Conservation (phyloP, 306 rosid species). For the Purshia tridentata region DNA sequence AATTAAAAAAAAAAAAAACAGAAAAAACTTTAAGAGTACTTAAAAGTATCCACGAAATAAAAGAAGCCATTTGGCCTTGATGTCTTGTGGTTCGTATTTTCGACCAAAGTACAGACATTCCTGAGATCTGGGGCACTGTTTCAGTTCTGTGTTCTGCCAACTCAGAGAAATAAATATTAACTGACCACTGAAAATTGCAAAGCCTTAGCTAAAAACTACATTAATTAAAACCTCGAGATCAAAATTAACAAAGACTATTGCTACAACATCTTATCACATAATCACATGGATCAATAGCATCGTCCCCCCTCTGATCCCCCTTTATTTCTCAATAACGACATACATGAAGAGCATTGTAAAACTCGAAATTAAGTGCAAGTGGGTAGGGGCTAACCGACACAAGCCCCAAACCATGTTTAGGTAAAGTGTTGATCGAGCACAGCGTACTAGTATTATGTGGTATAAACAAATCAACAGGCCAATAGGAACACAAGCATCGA, state of each 20-base stretch:
- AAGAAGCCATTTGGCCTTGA: neutral
- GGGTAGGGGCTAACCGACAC: conserved; percentile 3
- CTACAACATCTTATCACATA: neutral
- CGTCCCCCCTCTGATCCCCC: neutral
- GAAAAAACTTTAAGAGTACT: neutral
- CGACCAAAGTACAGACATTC: conserved; percentile 19
- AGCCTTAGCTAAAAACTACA: no score
- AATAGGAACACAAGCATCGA: neutral
- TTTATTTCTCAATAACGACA: neutral
- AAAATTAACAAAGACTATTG: neutral
- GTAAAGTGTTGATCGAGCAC: no score
- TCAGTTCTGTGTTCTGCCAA: neutral
- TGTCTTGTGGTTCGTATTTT: neutral
- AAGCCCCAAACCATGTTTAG: conserved; percentile 8
- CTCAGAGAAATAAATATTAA: neutral
- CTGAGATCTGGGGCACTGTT: neutral
- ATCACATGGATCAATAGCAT: conserved; percentile 1
- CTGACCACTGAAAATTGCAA: no score
- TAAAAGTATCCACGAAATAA: neutral
- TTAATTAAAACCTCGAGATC: no score
- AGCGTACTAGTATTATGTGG: no score
- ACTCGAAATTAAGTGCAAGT: conserved; percentile 8
- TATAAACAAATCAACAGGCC: conserved; percentile 5
- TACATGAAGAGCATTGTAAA: neutral
- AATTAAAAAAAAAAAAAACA: neutral